These are phyloP conservation scores for Aaosphaeria arxii DNA, from an alignment of 2,329 filamentous ascomycete species.

Conservation along the genomic window DNA sequence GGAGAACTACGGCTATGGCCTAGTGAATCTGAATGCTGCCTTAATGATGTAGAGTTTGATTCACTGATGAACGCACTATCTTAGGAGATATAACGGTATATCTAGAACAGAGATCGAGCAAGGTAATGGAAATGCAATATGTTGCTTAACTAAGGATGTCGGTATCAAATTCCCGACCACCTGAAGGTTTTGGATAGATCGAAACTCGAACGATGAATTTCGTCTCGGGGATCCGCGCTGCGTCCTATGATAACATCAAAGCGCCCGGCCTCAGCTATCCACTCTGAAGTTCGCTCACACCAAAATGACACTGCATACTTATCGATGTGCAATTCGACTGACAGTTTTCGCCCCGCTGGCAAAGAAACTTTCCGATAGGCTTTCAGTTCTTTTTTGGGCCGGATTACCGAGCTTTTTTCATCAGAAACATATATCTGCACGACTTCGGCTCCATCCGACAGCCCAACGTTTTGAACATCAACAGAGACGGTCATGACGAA, in stretches of 20 bases:
- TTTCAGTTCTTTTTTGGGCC: neutral
- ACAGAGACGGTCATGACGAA: too few relatives aligned
- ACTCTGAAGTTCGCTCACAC: neutral
- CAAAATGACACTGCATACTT: neutral
- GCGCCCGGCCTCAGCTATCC: neutral
- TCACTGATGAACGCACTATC: too few relatives aligned
- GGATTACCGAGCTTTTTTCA: neutral
- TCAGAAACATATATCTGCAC: neutral
- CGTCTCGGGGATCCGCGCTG: neutral
- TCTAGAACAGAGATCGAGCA: too few relatives aligned
- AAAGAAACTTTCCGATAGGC: too few relatives aligned
- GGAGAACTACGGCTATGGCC: too few relatives aligned
- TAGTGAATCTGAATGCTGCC: too few relatives aligned
- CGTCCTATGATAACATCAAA: neutral
- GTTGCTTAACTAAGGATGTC: too few relatives aligned
- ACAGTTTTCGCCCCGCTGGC: too few relatives aligned
- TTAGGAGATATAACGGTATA: too few relatives aligned
- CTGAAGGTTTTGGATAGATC: neutral
- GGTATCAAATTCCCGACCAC: neutral
- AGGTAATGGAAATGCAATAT: too few relatives aligned
- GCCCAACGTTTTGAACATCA: neutral
- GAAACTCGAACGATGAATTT: neutral
- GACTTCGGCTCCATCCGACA: neutral
- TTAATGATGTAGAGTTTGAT: too few relatives aligned
- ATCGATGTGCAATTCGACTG: neutral